A percentile compares a stretch with the other conserved stretches of the same genome.
phyloP scores from a whole-genome alignment of 2,329 filamentous ascomycete species.

The Sporothrix curviconia region DNA sequence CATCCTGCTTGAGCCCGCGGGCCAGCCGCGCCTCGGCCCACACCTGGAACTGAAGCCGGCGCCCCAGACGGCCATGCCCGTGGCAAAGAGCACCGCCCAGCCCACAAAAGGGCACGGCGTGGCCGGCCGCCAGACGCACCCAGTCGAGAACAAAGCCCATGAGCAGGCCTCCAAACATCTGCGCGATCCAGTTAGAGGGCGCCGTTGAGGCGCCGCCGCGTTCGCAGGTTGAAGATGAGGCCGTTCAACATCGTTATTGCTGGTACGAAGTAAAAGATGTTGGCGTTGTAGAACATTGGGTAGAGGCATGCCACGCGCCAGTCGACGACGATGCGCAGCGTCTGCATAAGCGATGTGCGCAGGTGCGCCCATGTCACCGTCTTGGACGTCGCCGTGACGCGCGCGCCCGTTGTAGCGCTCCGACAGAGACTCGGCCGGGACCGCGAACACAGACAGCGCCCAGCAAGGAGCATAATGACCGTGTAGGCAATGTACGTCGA shows the following conservation, averaged over 20 bases:
- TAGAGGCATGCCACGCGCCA: constrained; percentile 53
- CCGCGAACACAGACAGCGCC: constrained; percentile 60
- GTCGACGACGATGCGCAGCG: constrained; percentile 32
- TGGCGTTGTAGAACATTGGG: constrained; percentile 73
- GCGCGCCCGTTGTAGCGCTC: constrained; percentile 10
- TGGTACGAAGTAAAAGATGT: constrained; percentile 53
- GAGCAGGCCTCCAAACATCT: constrained; percentile 47
- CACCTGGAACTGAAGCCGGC: constrained; percentile 61
- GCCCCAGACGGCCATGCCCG: constrained; percentile 49
- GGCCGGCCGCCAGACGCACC: constrained; percentile 35
- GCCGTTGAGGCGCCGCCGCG: constrained; percentile 49
- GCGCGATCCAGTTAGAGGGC: constrained; percentile 50
- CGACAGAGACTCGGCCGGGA: constrained; percentile 29
- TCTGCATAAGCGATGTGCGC: constrained; percentile 32
- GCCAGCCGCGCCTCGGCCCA: constrained; percentile 38
- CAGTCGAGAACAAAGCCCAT: constrained; percentile 41
- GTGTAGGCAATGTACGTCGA: constrained; percentile 19
- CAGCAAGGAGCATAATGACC: constrained; percentile 18
- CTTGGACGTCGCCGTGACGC: background rate
- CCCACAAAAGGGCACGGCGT: constrained; percentile 37
- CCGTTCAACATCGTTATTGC: constrained; percentile 50
- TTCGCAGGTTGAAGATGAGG: constrained; percentile 47
- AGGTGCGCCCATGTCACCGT: constrained; percentile 24
- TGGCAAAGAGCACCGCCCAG: constrained; percentile 40
- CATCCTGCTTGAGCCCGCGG: constrained; percentile 34